Base-by-base conservation (phyloP, 2,329 filamentous ascomycete species). In the Fusarium compactum region DNA sequence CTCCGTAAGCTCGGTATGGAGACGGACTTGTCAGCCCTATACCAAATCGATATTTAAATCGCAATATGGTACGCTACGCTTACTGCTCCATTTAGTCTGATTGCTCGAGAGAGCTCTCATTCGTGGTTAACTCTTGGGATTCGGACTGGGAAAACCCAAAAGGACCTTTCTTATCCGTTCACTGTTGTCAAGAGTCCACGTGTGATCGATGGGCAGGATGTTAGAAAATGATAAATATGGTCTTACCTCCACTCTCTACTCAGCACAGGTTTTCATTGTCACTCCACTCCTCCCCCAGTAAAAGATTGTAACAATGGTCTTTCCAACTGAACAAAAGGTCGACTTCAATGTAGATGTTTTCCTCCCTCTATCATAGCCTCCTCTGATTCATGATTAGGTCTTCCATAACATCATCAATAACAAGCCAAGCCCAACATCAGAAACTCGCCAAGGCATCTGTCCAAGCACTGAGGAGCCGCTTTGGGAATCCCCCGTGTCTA, bases 361-460 rank as follows among this genome's bases (percentile, higher is more conserved):
- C 14, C 6, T 7, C 6, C 2, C 6, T 40, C 16, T 8, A 1
- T 30, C n/a, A n/a, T n/a, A n/a, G n/a, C n/a, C 3, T 2, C 3
- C 0, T 2, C 57, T 63, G 14, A 24, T 5, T 8, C 1, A 22
- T 1, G 1, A 16, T 4, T 20, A 68, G 65, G 34, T 44, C 8
- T 67, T 64, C 10, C 58, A 47, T 18, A 27, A 89, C 84, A 67
- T 77, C 24, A 75, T 78, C 48, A 74, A 77, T 44, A 72, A 72
- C 34, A 53, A 77, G 40, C 57, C 73, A 10, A 63, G 43, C 10
- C 15, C 63, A 3, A 76, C 76, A 3, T 18, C 62, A 0, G 53
- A 59, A 20, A 77, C 70, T 0, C 63, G 73, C 1, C 70, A 56
- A 59, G 57, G 67, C 0, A 77, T 52, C 73, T 78, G 76, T 70